A percentile compares a stretch with the other conserved stretches of the same genome.
Evolutionary conservation across 208 protist genomes (phyloP).

Genomic region (Phytomonas francai): DNA sequence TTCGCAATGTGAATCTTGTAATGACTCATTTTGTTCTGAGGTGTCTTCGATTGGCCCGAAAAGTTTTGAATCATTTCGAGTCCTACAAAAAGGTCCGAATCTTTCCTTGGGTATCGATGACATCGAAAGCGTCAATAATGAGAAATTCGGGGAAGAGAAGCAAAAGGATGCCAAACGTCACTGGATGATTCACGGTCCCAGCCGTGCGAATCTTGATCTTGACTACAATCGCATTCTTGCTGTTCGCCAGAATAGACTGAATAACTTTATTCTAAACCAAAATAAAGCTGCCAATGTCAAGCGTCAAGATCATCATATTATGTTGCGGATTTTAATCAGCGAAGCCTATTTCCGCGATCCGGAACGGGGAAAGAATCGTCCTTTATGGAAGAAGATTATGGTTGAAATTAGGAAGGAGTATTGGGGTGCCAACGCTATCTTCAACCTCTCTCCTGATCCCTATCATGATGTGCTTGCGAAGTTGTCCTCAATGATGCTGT

Average conservation of each 20-base stretch:
- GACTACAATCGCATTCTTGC: slow-evolving; percentile 52
- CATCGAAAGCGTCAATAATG: neutral
- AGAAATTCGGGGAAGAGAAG: neutral
- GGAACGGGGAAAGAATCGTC: slow-evolving; percentile 39
- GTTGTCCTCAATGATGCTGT: slow-evolving; percentile 86
- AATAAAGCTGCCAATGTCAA: slow-evolving; percentile 32
- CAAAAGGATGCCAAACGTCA: neutral
- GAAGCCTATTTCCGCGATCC: slow-evolving; percentile 58
- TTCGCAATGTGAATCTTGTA: neutral
- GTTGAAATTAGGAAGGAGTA: slow-evolving; percentile 70
- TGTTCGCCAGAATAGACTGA: slow-evolving; percentile 53
- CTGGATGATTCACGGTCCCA: slow-evolving; percentile 31
- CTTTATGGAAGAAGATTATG: slow-evolving; percentile 61
- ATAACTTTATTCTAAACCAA: slow-evolving; percentile 65
- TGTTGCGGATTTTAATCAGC: slow-evolving; percentile 73
- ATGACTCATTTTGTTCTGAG: neutral
- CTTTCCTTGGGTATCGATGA: neutral
- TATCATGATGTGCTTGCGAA: slow-evolving; percentile 75
- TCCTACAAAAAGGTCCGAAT: neutral
- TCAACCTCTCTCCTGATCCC: slow-evolving; percentile 72
- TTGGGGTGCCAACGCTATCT: slow-evolving; percentile 64
- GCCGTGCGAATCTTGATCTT: slow-evolving; percentile 26
- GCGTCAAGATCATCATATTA: slow-evolving; percentile 79
- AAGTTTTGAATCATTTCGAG: slow-evolving; percentile 6
- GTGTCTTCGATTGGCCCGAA: slow-evolving; percentile 8